Conservation (phyloP, 306 rosid genomes). For the Pueraria montana region DNA sequence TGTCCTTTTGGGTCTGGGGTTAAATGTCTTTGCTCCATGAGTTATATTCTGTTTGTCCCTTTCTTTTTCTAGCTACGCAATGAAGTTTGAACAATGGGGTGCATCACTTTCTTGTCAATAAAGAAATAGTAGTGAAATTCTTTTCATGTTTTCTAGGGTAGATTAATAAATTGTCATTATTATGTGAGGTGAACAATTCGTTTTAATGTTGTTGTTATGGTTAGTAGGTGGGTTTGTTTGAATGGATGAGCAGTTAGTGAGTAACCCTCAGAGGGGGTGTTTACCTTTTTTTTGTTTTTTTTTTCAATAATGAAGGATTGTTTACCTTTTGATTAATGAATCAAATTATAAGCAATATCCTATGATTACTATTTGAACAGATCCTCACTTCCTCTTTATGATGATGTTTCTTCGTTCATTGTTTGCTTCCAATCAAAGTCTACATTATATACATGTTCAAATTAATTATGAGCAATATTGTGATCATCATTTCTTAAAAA, state of each 20-base stretch:
- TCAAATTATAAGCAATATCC: not conserved
- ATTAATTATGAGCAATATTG: not conserved
- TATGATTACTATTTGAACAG: slow-evolving; percentile 1
- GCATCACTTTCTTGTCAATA: slow-evolving; percentile 4
- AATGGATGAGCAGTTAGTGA: slow-evolving; percentile 41
- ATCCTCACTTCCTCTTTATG: not conserved
- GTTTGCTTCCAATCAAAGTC: slow-evolving; percentile 55
- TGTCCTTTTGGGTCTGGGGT: too few species aligned
- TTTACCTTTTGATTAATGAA: not conserved
- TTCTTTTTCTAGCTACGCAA: too few species aligned
- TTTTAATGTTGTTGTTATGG: slow-evolving; percentile 18
- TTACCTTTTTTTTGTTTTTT: slow-evolving; percentile 2
- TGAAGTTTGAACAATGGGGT: too few species aligned
- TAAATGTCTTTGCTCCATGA: too few species aligned
- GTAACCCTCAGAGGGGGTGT: slow-evolving; percentile 35
- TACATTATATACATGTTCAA: not conserved
- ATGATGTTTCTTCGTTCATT: not conserved
- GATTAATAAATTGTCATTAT: not conserved
- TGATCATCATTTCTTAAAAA: slow-evolving; percentile 22
- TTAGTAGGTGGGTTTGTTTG: slow-evolving; percentile 41
- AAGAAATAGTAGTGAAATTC: not conserved
- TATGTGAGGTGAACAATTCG: slow-evolving; percentile 22
- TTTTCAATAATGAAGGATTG: too few species aligned
- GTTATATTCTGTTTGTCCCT: too few species aligned
- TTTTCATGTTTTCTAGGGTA: slow-evolving; percentile 40